phyloP scores from a whole-genome alignment of 2,329 filamentous ascomycete genomes.

The Lachnellula occidentalis region DNA sequence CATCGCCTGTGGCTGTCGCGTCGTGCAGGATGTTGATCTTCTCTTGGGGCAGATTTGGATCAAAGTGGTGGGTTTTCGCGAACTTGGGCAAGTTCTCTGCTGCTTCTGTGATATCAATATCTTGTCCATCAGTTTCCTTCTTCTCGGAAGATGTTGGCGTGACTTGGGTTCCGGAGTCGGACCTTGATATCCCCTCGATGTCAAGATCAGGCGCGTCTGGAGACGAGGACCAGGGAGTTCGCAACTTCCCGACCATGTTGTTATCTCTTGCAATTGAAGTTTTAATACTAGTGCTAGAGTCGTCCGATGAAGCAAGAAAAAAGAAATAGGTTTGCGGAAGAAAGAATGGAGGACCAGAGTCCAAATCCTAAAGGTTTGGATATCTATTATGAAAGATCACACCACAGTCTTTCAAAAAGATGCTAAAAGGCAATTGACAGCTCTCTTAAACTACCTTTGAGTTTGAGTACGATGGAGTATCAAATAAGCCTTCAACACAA shows the following conservation, averaged over 20 bases:
- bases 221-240: neutral
- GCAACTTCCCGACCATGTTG: neutral
- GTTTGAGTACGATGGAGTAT: no score
- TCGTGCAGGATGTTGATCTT: slow-evolving; percentile 17
- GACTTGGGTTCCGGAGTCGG: neutral
- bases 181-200: neutral
- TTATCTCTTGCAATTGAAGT: neutral
- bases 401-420: no score
- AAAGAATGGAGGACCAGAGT: no score
- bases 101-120: neutral
- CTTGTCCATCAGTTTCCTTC: neutral
- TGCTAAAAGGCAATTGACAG: no score
- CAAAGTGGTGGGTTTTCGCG: slow-evolving; percentile 20
- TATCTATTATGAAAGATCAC: no score
- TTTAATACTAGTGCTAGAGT: neutral
- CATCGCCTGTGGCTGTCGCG: slow-evolving; percentile 20
- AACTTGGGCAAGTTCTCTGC: slow-evolving; percentile 14
- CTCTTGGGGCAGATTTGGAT: slow-evolving; percentile 22
- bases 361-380: no score
- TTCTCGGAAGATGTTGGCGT: slow-evolving; percentile 5
- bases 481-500: no score
- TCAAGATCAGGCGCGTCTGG: neutral
- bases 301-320: neutral
- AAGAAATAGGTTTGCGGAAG: no score
- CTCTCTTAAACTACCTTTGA: no score